Evolutionary conservation across 1,139 yeast genomes (phyloP).

Genomic region (Yamadazyma songkhlaensis): DNA sequence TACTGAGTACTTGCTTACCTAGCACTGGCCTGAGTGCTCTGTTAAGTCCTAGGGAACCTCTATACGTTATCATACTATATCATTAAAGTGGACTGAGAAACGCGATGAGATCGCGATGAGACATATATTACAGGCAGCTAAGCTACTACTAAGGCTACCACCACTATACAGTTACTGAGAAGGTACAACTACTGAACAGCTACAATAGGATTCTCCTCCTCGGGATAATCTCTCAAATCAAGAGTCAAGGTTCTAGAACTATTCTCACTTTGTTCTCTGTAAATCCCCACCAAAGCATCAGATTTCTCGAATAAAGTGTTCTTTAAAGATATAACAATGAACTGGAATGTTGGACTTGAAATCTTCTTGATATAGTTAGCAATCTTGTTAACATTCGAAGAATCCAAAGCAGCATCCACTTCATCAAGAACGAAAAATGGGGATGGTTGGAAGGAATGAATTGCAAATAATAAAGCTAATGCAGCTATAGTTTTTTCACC

Average conservation of each 20-base stretch:
- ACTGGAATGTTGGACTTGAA: conserved; percentile 80
- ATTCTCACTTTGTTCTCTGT: conserved; percentile 76
- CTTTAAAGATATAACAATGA: conserved; percentile 90
- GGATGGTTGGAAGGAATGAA: conserved; percentile 88
- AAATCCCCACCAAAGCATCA: conserved; percentile 90
- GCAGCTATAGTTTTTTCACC: conserved; percentile 99
- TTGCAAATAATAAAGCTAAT: conserved; percentile 83
- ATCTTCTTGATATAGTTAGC: conserved; percentile 80
- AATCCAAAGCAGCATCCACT: conserved; percentile 95
- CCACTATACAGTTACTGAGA: no score
- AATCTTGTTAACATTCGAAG: conserved; percentile 78
- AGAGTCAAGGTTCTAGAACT: conserved; percentile 75
- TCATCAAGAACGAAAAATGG: conserved; percentile 97
- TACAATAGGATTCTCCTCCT: conserved; percentile 25
- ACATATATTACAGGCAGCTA: no score
- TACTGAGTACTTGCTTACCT: no score
- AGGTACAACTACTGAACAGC: background rate
- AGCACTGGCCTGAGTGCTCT: no score
- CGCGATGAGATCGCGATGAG: background rate
- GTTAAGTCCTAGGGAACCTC: no score
- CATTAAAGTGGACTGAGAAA: background rate
- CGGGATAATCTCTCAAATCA: conserved; percentile 65
- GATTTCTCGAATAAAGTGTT: conserved; percentile 84
- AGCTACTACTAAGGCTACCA: no score
- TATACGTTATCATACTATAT: no score